A percentile compares a stretch with the other conserved stretches of the same genome.
Evolutionary conservation across 2,329 filamentous ascomycete species (phyloP).

Genomic region (Penicillium capsulatum): DNA sequence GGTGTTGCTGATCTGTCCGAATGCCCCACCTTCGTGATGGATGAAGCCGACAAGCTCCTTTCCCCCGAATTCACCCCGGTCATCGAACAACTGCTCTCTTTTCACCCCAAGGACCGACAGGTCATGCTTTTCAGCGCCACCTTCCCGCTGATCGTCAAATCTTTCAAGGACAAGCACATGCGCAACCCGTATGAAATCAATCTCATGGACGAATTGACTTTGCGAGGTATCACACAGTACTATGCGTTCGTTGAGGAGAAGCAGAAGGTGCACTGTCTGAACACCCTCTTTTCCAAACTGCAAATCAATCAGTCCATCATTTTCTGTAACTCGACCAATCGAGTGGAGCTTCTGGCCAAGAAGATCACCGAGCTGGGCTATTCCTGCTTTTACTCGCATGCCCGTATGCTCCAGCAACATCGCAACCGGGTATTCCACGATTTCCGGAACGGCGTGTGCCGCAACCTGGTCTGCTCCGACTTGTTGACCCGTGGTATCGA

Average conservation of each 20-base stretch:
- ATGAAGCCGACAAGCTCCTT: conserved; percentile 96
- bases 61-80: conserved; percentile 96
- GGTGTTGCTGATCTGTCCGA: conserved; percentile 93
- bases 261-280: conserved; percentile 97
- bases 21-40: conserved; percentile 98
- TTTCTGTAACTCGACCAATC: conserved; percentile 99
- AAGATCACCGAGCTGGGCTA: conserved; percentile 99
- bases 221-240: conserved; percentile 97
- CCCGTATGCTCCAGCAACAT: conserved; percentile 93
- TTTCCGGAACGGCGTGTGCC: conserved; percentile 95
- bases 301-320: conserved; percentile 99
- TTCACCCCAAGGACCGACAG: conserved; percentile 95
- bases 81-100: conserved; percentile 90
- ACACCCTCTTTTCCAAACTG: conserved; percentile 97
- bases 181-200: conserved; percentile 95
- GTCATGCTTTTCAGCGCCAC: conserved; percentile 99
- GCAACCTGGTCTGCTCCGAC: conserved; percentile 97
- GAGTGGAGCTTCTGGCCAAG: conserved; percentile 94
- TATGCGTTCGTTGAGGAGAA: conserved; percentile 99
- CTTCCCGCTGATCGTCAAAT: conserved; percentile 94
- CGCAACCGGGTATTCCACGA: conserved; percentile 99
- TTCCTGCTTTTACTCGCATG: conserved; percentile 99
- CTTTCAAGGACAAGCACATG: conserved; percentile 99
- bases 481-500: conserved; percentile 97
- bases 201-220: conserved; percentile 97